A percentile compares a stretch with the other conserved stretches of the same genome.
phyloP scores from a whole-genome alignment of 1,284 basidiomycete genomes.

The Irpex sp. region DNA sequence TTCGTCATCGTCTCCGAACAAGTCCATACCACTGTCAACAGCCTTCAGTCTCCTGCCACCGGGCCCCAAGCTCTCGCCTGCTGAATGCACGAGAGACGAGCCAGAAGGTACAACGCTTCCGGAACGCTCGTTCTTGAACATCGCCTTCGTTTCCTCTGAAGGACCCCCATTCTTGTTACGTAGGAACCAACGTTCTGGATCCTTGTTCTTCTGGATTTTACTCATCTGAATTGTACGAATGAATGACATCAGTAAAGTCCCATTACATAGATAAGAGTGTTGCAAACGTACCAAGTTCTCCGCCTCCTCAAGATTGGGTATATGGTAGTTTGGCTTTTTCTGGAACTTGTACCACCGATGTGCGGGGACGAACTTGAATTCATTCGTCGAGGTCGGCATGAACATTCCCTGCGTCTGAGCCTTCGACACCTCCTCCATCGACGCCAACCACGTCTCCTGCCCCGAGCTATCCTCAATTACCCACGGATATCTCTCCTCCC shows the following conservation, averaged over 20 bases:
- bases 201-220: conserved; percentile 62
- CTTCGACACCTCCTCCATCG: conserved; percentile 74
- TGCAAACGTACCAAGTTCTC: conserved; percentile 62
- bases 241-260: conserved; percentile 2
- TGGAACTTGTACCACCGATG: conserved; percentile 90
- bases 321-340: conserved; percentile 71
- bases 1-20: conserved; percentile 61
- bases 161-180: conserved; percentile 43
- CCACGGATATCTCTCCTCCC: conserved; percentile 88
- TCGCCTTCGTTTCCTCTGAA: conserved; percentile 56
- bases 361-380: conserved; percentile 83
- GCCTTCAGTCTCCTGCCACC: conserved; percentile 59
- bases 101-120: conserved; percentile 34
- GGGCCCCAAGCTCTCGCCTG: conserved; percentile 57
- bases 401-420: conserved; percentile 39
- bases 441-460: conserved; percentile 73
- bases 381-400: conserved; percentile 71
- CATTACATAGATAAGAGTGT: neutral
- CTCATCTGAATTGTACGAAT: conserved; percentile 35
- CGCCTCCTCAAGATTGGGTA: conserved; percentile 69
- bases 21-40: conserved; percentile 56
- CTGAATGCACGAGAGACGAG: conserved; percentile 44
- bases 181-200: conserved; percentile 66
- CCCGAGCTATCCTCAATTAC: conserved; percentile 76
- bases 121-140: conserved; percentile 62